Evolutionary conservation across 176 grass and related monocot species (phyloP).

Genomic region (Saccharum spontaneum): DNA sequence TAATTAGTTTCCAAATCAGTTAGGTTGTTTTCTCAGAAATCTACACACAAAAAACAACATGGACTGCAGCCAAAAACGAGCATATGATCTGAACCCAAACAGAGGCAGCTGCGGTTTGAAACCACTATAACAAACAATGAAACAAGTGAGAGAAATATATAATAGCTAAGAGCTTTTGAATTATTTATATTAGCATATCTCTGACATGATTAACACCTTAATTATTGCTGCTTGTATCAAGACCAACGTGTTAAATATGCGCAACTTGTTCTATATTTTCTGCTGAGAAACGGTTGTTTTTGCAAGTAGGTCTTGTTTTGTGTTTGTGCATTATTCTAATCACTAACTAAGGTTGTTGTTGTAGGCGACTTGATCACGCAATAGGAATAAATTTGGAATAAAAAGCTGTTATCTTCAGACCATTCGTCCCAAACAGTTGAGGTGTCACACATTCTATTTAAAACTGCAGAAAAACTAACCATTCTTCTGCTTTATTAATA

Average conservation of each 20-base stretch:
- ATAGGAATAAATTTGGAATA: background rate
- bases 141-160: background rate
- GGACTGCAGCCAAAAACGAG: background rate
- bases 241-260: background rate
- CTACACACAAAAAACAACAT: background rate
- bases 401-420: background rate
- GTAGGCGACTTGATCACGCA: background rate
- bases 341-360: too few relatives aligned
- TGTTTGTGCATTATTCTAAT: background rate
- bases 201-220: background rate
- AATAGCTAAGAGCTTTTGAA: background rate
- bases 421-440: background rate
- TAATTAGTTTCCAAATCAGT: background rate
- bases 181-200: background rate
- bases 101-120: slow-evolving; percentile 8
- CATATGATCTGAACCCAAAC: background rate
- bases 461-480: background rate
- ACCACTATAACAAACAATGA: background rate
- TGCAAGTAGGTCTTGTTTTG: background rate
- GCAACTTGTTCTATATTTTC: slow-evolving; percentile 4
- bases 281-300: background rate
- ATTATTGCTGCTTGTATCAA: background rate
- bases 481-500: background rate
- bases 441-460: background rate
- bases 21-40: background rate